These are phyloP conservation scores for Tulasnella calospora DNA, from an alignment of 768 basidiomycete species.

Conservation along the genomic window DNA sequence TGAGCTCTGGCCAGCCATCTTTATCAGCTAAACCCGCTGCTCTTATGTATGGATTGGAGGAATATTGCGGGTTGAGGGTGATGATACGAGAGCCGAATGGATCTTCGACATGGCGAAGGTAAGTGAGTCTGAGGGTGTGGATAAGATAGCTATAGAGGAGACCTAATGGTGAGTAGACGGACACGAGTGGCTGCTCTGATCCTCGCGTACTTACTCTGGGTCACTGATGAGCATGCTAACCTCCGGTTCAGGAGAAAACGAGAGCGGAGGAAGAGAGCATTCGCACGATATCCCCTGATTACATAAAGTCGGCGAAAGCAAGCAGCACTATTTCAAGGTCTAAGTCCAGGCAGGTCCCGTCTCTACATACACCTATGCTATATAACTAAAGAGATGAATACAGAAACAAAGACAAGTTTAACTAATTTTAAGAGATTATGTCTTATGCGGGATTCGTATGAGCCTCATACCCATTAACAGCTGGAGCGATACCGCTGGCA, in stretches of 20 bases:
- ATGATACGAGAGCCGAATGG: constrained; percentile 78
- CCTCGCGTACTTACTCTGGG: constrained; percentile 18
- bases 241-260: background rate
- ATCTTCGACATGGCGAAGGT: constrained; percentile 85
- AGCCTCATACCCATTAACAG: background rate
- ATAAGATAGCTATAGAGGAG: constrained; percentile 56
- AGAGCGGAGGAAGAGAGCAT: background rate
- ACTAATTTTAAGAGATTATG: background rate
- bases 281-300: constrained; percentile 8
- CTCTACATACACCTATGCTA: background rate
- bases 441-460: background rate
- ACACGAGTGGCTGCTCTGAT: background rate
- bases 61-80: constrained; percentile 69
- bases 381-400: background rate
- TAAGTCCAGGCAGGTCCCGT: too few species aligned
- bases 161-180: background rate
- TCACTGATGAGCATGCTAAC: constrained; percentile 25
- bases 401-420: background rate
- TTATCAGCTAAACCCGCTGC: constrained; percentile 74
- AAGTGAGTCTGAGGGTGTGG: constrained; percentile 77
- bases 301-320: background rate
- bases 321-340: background rate
- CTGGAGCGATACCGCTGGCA: background rate
- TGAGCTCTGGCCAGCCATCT: constrained; percentile 81
- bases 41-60: constrained; percentile 76